A percentile compares a stretch with the other conserved stretches of the same genome.
phyloP scores from a whole-genome alignment of 306 rosid species.

The Castanopsis chinensis region DNA sequence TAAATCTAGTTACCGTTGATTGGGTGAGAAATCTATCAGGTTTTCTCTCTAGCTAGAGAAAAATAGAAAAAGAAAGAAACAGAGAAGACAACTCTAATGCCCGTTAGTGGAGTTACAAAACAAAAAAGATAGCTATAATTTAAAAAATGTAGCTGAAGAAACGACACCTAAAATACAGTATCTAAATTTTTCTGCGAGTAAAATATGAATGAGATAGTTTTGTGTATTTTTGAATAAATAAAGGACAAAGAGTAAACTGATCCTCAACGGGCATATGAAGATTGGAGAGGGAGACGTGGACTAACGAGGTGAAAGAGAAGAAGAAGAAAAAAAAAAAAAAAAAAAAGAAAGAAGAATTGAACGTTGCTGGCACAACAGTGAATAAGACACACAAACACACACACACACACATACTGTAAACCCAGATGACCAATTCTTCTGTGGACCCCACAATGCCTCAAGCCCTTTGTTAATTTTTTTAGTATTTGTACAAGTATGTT shows the following conservation, averaged over 20 bases:
- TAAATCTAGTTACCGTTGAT: too few relatives aligned
- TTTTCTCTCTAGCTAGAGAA: too few relatives aligned
- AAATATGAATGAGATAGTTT: background rate
- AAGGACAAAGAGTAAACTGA: slow-evolving; percentile 32
- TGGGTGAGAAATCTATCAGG: too few relatives aligned
- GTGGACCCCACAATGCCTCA: background rate
- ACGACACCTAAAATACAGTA: too few relatives aligned
- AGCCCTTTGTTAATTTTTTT: background rate
- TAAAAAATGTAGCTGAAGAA: rapidly evolving
- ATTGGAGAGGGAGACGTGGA: slow-evolving; percentile 28
- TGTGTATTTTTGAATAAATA: slow-evolving; percentile 14
- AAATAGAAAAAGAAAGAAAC: too few relatives aligned
- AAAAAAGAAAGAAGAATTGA: background rate
- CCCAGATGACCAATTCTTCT: slow-evolving; percentile 21
- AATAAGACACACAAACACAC: slow-evolving; percentile 16
- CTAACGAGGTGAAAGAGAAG: slow-evolving; percentile 7
- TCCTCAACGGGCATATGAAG: slow-evolving; percentile 33
- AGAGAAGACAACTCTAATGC: too few relatives aligned
- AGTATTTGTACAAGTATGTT: too few relatives aligned
- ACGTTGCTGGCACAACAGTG: slow-evolving; percentile 26
- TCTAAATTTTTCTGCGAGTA: rapidly evolving
- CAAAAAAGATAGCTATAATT: too few relatives aligned
- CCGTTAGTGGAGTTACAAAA: too few relatives aligned
- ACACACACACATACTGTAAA: too few relatives aligned
- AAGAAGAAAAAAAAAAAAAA: too few relatives aligned